Evolutionary conservation across 192 early-diverging fungal genomes (phyloP).

Genomic region (Podila clonocystis): DNA sequence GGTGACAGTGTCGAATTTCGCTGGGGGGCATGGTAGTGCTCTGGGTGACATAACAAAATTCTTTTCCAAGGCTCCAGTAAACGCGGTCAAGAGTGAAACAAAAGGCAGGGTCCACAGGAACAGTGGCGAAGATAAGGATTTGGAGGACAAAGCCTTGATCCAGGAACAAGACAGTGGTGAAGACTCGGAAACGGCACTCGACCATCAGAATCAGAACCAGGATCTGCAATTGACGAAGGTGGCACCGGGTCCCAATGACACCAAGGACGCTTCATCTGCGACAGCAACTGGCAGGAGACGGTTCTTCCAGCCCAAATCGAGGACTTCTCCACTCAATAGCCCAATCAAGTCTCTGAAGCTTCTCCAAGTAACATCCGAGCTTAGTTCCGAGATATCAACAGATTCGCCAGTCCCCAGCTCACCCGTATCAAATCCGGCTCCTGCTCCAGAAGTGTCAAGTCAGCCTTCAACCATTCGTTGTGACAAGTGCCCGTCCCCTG

Average conservation of each 20-base stretch:
- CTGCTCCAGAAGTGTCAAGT: background rate
- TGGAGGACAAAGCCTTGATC: background rate
- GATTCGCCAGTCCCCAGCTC: background rate
- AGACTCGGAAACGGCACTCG: background rate
- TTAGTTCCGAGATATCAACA: background rate
- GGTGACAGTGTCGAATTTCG: constrained; percentile 43
- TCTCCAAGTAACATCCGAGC: background rate
- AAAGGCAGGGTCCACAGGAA: background rate
- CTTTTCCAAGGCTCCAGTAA: constrained; percentile 31
- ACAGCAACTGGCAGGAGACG: background rate
- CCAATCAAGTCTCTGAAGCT: background rate
- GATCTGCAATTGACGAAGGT: background rate
- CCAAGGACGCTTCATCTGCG: too few species aligned
- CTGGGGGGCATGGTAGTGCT: constrained; percentile 14
- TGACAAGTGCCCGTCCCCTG: constrained; percentile 26
- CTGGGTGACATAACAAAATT: constrained; percentile 50
- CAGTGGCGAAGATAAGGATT: background rate
- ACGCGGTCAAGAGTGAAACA: background rate
- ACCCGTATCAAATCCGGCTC: background rate
- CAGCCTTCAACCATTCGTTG: constrained; percentile 10
- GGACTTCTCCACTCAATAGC: background rate
- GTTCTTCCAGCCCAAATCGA: constrained; percentile 15
- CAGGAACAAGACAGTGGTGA: background rate
- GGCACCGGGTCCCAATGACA: background rate
- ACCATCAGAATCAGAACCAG: background rate